Percentiles rank a stretch among this genome's conserved stretches.
These are phyloP conservation scores for Boletellus ananas DNA, from an alignment of 768 basidiomycete species.

Conservation along the genomic window DNA sequence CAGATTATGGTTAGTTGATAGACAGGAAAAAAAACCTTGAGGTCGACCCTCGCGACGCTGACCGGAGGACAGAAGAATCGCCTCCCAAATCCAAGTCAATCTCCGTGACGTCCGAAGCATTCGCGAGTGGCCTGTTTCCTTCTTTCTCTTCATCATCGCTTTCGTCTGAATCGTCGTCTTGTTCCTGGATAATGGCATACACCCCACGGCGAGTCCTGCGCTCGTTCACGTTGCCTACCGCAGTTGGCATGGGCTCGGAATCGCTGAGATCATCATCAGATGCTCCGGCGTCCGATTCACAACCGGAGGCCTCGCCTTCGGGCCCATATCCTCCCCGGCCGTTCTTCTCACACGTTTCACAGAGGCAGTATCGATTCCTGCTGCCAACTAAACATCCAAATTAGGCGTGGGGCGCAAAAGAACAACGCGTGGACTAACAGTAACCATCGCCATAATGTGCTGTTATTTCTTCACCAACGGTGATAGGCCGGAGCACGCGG, in stretches of 20 bases:
- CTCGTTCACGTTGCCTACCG: conserved; percentile 65
- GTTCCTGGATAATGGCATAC: conserved; percentile 63
- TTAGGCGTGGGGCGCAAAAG: conserved; percentile 20
- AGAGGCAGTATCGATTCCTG: conserved; percentile 73
- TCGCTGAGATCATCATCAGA: conserved; percentile 33
- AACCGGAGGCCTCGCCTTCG: conserved; percentile 47
- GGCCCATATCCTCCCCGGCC: conserved; percentile 68
- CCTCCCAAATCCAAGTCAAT: conserved; percentile 50
- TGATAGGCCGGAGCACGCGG: conserved; percentile 73
- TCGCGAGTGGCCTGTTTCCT: conserved; percentile 45
- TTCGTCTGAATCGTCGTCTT: conserved; percentile 59
- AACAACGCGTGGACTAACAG: conserved; percentile 52
- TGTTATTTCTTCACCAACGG: conserved; percentile 81
- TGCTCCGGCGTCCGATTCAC: conserved; percentile 42
- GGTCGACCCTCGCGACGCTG: conserved; percentile 25
- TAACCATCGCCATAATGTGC: conserved; percentile 90
- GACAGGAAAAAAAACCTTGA: conserved; percentile 21
- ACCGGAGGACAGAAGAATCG: conserved; percentile 20
- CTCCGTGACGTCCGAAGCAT: conserved; percentile 44
- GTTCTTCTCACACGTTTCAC: conserved; percentile 80
- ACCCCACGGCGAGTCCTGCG: conserved; percentile 79
- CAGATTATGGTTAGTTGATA: conserved; percentile 5
- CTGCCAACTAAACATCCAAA: conserved; percentile 52
- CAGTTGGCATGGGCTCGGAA: conserved; percentile 46
- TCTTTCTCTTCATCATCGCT: conserved; percentile 53